Conservation (phyloP, 257 asterid genomes). For the Rhazya stricta region DNA sequence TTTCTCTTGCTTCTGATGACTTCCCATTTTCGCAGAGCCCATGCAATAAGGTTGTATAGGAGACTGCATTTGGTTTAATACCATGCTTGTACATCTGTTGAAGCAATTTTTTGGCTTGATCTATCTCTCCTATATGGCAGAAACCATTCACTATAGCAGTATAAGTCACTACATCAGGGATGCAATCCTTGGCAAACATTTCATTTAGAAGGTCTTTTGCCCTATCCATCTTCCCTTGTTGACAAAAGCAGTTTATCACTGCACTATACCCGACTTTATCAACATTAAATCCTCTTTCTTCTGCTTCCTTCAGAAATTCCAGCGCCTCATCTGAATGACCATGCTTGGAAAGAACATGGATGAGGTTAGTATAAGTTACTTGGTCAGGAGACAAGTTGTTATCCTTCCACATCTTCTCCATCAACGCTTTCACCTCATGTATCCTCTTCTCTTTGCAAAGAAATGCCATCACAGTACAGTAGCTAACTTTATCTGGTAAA, state of each 20-base stretch:
- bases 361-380: conserved; percentile 57
- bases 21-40: conserved; percentile 77
- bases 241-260: conserved; percentile 62
- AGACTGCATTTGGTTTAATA: conserved; percentile 74
- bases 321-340: conserved; percentile 73
- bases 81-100: conserved; percentile 82
- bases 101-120: conserved; percentile 67
- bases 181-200: conserved; percentile 67
- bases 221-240: conserved; percentile 51
- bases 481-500: conserved; percentile 77
- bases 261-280: conserved; percentile 81
- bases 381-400: conserved; percentile 63
- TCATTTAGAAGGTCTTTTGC: conserved; percentile 77
- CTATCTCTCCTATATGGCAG: conserved; percentile 53
- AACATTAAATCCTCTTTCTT: conserved; percentile 53
- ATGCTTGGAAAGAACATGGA: conserved; percentile 74
- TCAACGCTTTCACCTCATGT: conserved; percentile 52
- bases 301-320: conserved; percentile 65
- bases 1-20: conserved; percentile 73
- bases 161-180: conserved; percentile 92
- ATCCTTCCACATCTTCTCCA: conserved; percentile 66
- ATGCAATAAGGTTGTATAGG: conserved; percentile 70
- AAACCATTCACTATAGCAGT: conserved; percentile 77
- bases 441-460: conserved; percentile 60
- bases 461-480: conserved; percentile 61